Evolutionary conservation across 805 yeast genomes (phyloP).

Genomic region (Suhomyces sp.): DNA sequence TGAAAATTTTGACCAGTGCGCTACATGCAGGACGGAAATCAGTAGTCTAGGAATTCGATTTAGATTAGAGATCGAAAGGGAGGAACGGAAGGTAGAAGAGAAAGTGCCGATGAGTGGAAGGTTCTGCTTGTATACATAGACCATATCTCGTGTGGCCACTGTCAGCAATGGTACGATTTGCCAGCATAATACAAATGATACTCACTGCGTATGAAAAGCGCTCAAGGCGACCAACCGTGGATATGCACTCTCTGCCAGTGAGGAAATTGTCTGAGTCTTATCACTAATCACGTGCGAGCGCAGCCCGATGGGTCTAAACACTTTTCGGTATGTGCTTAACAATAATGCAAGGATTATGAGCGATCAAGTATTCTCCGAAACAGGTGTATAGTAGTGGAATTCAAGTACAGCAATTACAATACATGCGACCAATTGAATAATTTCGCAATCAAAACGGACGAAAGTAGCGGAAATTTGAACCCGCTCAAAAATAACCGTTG

Average conservation of each 20-base stretch:
- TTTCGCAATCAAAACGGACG: background rate
- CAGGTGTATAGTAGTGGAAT: background rate
- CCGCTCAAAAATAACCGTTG: background rate
- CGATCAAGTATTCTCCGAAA: background rate
- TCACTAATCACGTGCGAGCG: background rate
- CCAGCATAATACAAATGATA: background rate
- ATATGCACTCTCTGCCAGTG: background rate
- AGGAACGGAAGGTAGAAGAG: background rate
- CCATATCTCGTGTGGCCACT: background rate
- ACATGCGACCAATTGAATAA: background rate
- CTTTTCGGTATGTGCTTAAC: background rate
- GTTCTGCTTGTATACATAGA: background rate
- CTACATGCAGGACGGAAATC: slow-evolving; percentile 1
- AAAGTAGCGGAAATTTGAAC: background rate
- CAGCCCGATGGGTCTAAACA: background rate
- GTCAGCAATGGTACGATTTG: background rate
- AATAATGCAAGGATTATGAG: background rate
- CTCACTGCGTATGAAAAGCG: background rate
- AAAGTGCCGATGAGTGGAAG: background rate
- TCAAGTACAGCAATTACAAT: background rate
- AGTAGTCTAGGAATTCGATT: background rate
- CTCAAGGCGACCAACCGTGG: background rate
- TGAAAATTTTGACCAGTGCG: slow-evolving; percentile 3
- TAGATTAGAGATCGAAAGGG: background rate
- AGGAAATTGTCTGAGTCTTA: background rate